Percentiles rank a stretch among this genome's conserved stretches.
phyloP scores from a whole-genome alignment of 1,284 basidiomycete species.

The Cryptococcus floricola region DNA sequence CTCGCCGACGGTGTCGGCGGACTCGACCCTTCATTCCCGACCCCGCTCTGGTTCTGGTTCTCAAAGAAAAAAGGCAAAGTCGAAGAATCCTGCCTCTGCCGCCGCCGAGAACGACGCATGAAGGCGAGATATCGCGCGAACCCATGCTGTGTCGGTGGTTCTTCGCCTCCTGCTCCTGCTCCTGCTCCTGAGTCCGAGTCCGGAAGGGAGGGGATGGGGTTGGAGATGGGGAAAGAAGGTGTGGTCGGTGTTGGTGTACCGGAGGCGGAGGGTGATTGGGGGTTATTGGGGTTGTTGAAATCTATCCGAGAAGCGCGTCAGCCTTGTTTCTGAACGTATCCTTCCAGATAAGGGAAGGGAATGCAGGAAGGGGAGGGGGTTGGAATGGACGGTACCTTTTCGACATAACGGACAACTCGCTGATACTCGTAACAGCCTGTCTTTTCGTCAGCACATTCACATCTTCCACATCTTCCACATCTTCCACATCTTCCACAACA shows the following conservation, averaged over 20 bases:
- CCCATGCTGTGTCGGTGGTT: conserved; percentile 14
- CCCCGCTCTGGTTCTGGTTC: conserved; percentile 1
- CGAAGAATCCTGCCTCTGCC: neutral
- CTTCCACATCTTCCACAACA: too few species aligned
- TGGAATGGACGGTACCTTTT: too few species aligned
- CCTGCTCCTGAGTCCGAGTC: too few species aligned
- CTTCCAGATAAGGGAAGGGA: too few species aligned
- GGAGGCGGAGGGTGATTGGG: conserved; percentile 10
- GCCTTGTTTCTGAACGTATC: too few species aligned
- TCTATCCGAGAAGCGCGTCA: too few species aligned
- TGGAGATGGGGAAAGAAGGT: neutral
- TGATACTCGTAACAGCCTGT: conserved; percentile 77
- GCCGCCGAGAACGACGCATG: conserved; percentile 34
- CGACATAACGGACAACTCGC: conserved; percentile 86
- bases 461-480: too few species aligned
- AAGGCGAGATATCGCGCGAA: conserved; percentile 45
- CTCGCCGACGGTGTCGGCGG: neutral
- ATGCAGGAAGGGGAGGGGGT: too few species aligned
- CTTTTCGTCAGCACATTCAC: conserved; percentile 3
- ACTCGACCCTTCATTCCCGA: neutral
- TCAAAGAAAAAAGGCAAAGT: neutral
- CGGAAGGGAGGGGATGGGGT: too few species aligned
- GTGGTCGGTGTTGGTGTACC: conserved; percentile 4
- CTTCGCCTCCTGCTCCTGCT: neutral
- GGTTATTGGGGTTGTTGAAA: conserved; percentile 42